Base-by-base conservation (phyloP, 108 stramenopile species). In the Nitzschia sp. region DNA sequence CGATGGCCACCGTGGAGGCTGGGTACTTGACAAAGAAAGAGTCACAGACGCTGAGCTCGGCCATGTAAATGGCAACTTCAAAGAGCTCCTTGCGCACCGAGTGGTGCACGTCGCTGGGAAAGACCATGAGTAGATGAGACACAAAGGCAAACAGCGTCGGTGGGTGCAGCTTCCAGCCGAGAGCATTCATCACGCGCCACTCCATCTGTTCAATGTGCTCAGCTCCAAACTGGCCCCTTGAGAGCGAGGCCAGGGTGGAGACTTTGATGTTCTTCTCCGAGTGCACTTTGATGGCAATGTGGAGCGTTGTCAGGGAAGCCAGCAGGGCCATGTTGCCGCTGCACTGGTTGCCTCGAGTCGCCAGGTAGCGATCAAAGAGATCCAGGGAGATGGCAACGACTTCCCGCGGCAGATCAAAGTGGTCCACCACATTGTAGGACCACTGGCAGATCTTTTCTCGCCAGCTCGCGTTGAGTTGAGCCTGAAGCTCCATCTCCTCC, bases 401-500 rank as follows among this genome's bases (percentile, higher is more conserved):
- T 62, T 92, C 86, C 9, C 91, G 78, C 0, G 83, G 85, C 21
- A 92, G 63, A 28, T 90, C 85, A 64, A 89, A 92, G 75, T 92
- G 91, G 74, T 92, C 91, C 6, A 92, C 80, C 3, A 92, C 91
- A 60, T 85, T 89, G 78, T 86, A 92, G 15, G 77, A 77, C 87
- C 90, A 91, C 27, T 88, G 85, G 69, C 84, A 86, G 19, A 91
- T 88, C 79, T 91, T 91, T 62, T 88, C 90, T 22, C 90, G 53
- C 90, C 90, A 91, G 3, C 68, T 58, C 3, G 67, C 68, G 30
- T 83, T 66, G 5, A 66, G 53, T 22, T 54, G 66, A 54, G 26
- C 16, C 26, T 54, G 52, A 5, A 23, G 53, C n/a, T 66, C 66
- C 31, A 66, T 19, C 22, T 66, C 66, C 2, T 53, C 53, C 33